Evolutionary conservation across 352 stramenopile genomes (phyloP), one percentile per base, ranked within the genome.

Genomic region (Pythium phragmitis): DNA sequence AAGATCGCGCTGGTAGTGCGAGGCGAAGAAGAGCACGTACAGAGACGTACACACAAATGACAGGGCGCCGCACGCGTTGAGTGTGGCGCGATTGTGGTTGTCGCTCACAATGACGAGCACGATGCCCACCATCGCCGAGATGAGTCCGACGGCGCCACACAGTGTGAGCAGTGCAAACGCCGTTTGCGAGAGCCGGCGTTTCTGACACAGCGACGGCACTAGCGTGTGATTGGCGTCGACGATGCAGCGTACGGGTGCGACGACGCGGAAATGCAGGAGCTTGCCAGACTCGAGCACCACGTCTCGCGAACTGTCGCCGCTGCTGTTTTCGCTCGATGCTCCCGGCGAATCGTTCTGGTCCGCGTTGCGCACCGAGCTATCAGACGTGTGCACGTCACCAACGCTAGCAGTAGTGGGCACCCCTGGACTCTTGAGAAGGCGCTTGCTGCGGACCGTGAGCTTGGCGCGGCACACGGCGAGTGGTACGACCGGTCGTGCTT

Each of bases 1-100:
- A 7, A 69, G 17, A 5, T 69, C 55, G 7, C 47, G 55, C 23
- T 69, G 55, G 42, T 61, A 69, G 43, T 65, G 53, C 13, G 47
- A 36, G 7, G 56, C 63, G 45, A 49, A 60, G 28, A 51, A 39
- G 13, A 45, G 17, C 34, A 49, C 64, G 41, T 56, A 69, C 6
- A 61, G 0, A 0, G 49, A 28, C 12, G 48, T 65, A 7, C 14
- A 47, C 17, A 57, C 14, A 13, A 60, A 26, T 9, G 63, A 64
- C 14, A 60, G 9, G 7, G 56, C 13, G 19, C 26, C 55, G 14
- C 34, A 63, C 1, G 49, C 28, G 41, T 47, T 23, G 1, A 63
- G 56, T 3, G 54, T 5, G 6, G 11, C 9, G 3, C 36, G 17
- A n/a, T 51, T 34, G 8, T 46, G 41, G 26, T 46, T 43, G 16